phyloP scores from a whole-genome alignment of 148 eudicot genomes.

The Nepenthes gracilis region DNA sequence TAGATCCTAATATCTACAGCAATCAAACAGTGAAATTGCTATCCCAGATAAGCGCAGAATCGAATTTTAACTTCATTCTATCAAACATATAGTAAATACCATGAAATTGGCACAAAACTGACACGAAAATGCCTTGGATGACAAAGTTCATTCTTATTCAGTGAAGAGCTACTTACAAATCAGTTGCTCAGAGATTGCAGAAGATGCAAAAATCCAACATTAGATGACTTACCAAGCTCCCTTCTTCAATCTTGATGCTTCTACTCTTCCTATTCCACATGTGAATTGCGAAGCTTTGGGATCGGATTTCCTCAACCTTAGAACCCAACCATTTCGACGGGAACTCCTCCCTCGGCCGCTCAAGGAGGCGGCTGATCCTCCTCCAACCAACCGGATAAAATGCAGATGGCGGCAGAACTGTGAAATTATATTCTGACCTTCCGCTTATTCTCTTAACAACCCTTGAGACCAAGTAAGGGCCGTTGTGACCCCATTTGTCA shows the following conservation, averaged over 20 bases:
- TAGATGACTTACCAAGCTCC: slow-evolving; percentile 47
- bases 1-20: too few relatives aligned
- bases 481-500: slow-evolving; percentile 87
- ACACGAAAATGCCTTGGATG: too few relatives aligned
- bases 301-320: slow-evolving; percentile 35
- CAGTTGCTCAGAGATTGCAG: slow-evolving; percentile 31
- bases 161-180: background rate
- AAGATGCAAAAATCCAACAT: slow-evolving; percentile 38
- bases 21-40: too few relatives aligned
- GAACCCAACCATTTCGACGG: slow-evolving; percentile 33
- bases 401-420: slow-evolving; percentile 49
- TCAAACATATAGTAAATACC: too few relatives aligned
- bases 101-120: too few relatives aligned
- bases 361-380: slow-evolving; percentile 32
- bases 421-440: slow-evolving; percentile 23
- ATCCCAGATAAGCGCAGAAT: too few relatives aligned
- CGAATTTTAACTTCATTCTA: too few relatives aligned
- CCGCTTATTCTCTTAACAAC: slow-evolving; percentile 36
- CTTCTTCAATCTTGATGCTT: slow-evolving; percentile 33
- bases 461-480: slow-evolving; percentile 81
- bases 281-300: slow-evolving; percentile 53
- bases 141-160: too few relatives aligned
- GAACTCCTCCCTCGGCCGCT: slow-evolving; percentile 25
- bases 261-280: slow-evolving; percentile 80
- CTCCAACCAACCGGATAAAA: slow-evolving; percentile 75